phyloP scores from a whole-genome alignment of 1,139 yeast species.

The Schwanniomyces etchellsii region DNA sequence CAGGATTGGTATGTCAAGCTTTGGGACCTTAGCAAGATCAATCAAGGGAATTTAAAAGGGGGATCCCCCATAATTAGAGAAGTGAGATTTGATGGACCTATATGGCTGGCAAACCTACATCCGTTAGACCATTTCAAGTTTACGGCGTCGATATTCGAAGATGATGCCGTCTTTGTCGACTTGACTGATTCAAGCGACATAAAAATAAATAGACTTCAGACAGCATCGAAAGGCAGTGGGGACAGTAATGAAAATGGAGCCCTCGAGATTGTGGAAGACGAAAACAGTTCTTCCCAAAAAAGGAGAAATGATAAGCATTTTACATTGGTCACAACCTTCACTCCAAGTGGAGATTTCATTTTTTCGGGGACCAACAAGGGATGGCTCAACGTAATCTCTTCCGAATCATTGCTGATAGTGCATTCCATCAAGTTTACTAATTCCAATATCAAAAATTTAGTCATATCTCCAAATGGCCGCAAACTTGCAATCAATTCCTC shows the following conservation, averaged over 20 bases:
- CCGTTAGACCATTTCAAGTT: slow-evolving; percentile 42
- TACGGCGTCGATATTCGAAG: slow-evolving; percentile 46
- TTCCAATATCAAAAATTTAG: slow-evolving; percentile 68
- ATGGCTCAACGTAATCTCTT: slow-evolving; percentile 50
- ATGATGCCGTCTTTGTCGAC: slow-evolving; percentile 53
- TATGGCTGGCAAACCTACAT: slow-evolving; percentile 63
- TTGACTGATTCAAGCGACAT: slow-evolving; percentile 28
- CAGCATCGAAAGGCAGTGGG: slow-evolving; percentile 22
- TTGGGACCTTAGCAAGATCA: slow-evolving; percentile 63
- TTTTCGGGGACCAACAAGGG: slow-evolving; percentile 82
- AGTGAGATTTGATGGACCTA: slow-evolving; percentile 60
- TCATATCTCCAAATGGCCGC: slow-evolving; percentile 60
- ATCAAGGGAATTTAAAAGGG: slow-evolving; percentile 10
- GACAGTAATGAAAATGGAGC: neutral
- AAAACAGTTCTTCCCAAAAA: slow-evolving; percentile 6
- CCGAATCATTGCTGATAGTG: slow-evolving; percentile 26
- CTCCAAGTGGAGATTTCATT: slow-evolving; percentile 44
- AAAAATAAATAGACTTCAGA: slow-evolving; percentile 18
- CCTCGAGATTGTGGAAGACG: slow-evolving; percentile 2
- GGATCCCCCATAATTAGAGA: slow-evolving; percentile 31
- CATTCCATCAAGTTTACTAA: slow-evolving; percentile 53
- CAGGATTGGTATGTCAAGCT: slow-evolving; percentile 80
- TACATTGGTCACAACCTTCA: slow-evolving; percentile 31
- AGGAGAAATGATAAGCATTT: slow-evolving; percentile 19
- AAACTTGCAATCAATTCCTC: slow-evolving; percentile 74